Evolutionary conservation across 2,329 filamentous ascomycete genomes (phyloP), one percentile per base, ranked within the genome.

Genomic region (Cladosporium sp.): DNA sequence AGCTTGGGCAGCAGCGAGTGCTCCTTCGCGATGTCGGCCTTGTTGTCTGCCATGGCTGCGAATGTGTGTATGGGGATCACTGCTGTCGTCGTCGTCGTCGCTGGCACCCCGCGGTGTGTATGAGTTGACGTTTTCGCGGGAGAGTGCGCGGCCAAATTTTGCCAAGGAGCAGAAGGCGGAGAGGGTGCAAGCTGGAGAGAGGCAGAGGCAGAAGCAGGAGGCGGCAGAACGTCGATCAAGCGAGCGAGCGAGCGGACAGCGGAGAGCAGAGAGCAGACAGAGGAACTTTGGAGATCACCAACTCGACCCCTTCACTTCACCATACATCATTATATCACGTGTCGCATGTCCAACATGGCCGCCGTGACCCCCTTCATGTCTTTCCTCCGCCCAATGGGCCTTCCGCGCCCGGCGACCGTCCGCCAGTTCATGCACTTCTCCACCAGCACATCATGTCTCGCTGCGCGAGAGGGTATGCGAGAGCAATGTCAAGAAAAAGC

Each of bases 1-100:
- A 99, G 85, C 81, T 93, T 93, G 74, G 92, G 91, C 74, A 97
- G 87, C 70, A 98, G 87, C 78, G 90, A 90, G 82, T 92, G 88
- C 79, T 91, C 84, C 78, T 88, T 87, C 75, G 86, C 87, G 80
- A 89, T 65, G 26, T 74, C 76, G 72, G 70, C 70, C 62, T 73
- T 71, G 66, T 71, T 68, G 70, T 76, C 76, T 66, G 79, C 79
- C 79, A 80, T 81, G 72, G 31, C 78, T 65, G 69, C 67, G 67
- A 21, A 56, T 64, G 52, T 53, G 50, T 64, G 21, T 40, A n/a
- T 52, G 55, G 46, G 46, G 46, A 33, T 63, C 63, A 44, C 49
- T 37, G 52, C 49, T 31, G 59, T 67, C 66, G 67, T 57, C 65
- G 66, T 61, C 67, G 64, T 67, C 66, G 67, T 57, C 65, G 66